Evolutionary conservation across 441 rosid species (phyloP), one percentile per base, ranked within the genome.

Genomic region (Biscutella laevigata): DNA sequence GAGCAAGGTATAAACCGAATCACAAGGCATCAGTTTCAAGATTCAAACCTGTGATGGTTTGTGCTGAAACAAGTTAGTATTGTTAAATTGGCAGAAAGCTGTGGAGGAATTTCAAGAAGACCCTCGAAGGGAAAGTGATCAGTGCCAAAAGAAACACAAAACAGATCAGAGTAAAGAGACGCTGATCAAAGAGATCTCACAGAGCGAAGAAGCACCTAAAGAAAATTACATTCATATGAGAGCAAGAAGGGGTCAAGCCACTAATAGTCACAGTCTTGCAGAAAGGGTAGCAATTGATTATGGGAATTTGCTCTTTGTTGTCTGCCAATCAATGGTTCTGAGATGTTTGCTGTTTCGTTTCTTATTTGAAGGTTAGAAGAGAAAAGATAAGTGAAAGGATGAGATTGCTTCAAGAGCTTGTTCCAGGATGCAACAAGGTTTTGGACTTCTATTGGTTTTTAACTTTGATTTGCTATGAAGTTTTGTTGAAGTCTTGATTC

Each of bases 191-290:
- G 92, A 84, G 40, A 70, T 61, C 54, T 68, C 94, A 41, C 66
- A 76, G 15, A 77, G 80, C 25, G 86, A 73, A 57, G 96, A 84
- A 65, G 83, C 76, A 49, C 71, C 82, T 1, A 82, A 82, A 66
- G 94, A 84, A 24, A 69, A 76, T 70, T 90, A 87, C 67, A 78
- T 84, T 69, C 98, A 84, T 62, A 75, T 87, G 74, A 82, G 98
- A 66, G 98, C 98, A 43, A 75, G 87, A 71, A 78, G 95, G 64
- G 98, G 96, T 62, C 92, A 83, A 57, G 96, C 98, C 54, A 87
- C 98, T 47, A 87, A 87, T 68, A 85, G 96, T 68, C 96, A 91
- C 66, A 91, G 94, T 71, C 88, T 91, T 47, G 96, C 96, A 19
- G 95, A 91, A 70, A 85, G 96, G 83, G 98, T 88, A 80, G 43